A percentile compares a stretch with the other conserved stretches of the same genome.
Evolutionary conservation across 73 alveolate species (phyloP).

Genomic region (Paramecium bursaria): DNA sequence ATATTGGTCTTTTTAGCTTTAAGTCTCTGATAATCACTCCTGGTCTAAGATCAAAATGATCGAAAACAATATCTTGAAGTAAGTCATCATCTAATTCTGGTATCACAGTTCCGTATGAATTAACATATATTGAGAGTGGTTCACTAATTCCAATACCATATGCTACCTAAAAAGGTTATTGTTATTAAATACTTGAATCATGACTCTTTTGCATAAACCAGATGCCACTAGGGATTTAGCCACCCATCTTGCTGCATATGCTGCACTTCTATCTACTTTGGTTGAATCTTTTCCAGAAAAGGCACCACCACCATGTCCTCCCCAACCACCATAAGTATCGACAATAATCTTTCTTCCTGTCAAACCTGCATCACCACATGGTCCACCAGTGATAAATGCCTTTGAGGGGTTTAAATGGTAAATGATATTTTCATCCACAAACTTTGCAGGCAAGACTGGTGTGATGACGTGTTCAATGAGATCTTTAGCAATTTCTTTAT

Average conservation of each 20-base stretch:
- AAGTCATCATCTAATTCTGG: conserved; percentile 80
- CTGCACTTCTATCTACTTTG: conserved; percentile 99
- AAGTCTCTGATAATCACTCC: conserved; percentile 85
- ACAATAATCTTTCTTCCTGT: conserved; percentile 98
- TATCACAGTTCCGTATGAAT: conserved; percentile 86
- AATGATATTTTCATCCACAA: conserved; percentile 86
- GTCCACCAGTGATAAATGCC: conserved; percentile 98
- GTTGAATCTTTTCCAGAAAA: conserved; percentile 98
- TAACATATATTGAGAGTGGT: conserved; percentile 90
- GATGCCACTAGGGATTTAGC: conserved; percentile 91
- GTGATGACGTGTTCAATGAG: conserved; percentile 85
- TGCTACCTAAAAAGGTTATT: no score
- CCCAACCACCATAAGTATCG: conserved; percentile 99
- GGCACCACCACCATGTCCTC: conserved; percentile 97
- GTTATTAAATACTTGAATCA: no score
- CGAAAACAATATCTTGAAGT: conserved; percentile 74
- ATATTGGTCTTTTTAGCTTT: conserved; percentile 82
- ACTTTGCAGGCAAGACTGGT: conserved; percentile 88
- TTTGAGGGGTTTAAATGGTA: conserved; percentile 94
- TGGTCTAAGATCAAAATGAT: conserved; percentile 85
- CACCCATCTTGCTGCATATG: conserved; percentile 97
- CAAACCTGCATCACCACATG: conserved; percentile 99
- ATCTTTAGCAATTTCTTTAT: conserved; percentile 80
- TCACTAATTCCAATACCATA: conserved; percentile 91
- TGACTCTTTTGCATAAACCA: conserved; percentile 86